Percentiles rank a stretch among this genome's conserved stretches.
phyloP scores from a whole-genome alignment of 1,284 basidiomycete species.

The Cryptococcus hybrid region DNA sequence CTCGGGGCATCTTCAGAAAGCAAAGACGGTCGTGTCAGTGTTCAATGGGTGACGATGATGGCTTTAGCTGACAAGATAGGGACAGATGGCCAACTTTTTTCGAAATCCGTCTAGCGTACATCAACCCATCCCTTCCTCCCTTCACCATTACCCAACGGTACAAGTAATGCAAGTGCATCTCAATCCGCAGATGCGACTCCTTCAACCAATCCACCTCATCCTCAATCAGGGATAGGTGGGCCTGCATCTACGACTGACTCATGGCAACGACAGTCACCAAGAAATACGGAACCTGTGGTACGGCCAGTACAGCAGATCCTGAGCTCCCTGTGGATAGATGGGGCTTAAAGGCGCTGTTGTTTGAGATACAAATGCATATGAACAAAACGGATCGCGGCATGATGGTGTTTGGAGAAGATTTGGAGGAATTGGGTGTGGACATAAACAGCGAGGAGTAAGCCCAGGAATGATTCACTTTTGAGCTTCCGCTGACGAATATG shows the following conservation, averaged over 20 bases:
- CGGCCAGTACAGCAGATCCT: conserved; percentile 94
- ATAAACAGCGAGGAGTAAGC: conserved; percentile 78
- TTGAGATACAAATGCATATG: conserved; percentile 75
- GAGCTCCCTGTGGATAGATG: conserved; percentile 90
- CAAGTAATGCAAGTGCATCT: conserved; percentile 18
- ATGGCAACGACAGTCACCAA: conserved; percentile 33
- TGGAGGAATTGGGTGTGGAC: conserved; percentile 90
- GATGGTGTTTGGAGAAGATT: conserved; percentile 85
- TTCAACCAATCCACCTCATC: conserved; percentile 32
- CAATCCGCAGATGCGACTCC: conserved; percentile 35
- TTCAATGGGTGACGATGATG: not conserved
- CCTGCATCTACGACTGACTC: conserved; percentile 33
- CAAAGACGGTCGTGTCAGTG: conserved; percentile 27
- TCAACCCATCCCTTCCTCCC: conserved; percentile 25
- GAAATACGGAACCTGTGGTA: conserved; percentile 59
- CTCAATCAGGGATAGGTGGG: conserved; percentile 17
- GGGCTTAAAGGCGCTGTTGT: conserved; percentile 84
- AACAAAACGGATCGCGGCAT: conserved; percentile 83
- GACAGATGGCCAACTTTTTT: conserved; percentile 32
- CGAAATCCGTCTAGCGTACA: conserved; percentile 13
- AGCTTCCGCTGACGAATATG: not conserved
- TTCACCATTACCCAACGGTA: conserved; percentile 24
- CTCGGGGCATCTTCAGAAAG: conserved; percentile 30
- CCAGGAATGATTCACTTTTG: not conserved
- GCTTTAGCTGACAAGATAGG: conserved; percentile 2